These are phyloP conservation scores for Trichoderma koningiopsis DNA, from an alignment of 2,329 filamentous ascomycete species.

Conservation along the genomic window DNA sequence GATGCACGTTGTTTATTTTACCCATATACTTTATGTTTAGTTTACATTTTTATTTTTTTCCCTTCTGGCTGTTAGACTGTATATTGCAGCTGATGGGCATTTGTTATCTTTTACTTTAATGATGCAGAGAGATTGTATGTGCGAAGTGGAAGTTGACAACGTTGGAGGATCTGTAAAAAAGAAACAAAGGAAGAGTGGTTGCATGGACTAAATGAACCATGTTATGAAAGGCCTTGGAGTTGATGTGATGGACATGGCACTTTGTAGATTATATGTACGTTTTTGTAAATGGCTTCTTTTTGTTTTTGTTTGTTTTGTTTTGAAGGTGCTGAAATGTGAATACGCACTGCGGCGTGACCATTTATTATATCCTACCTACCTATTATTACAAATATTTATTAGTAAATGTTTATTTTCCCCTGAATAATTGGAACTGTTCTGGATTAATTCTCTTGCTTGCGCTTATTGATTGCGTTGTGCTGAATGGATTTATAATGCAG, in stretches of 20 bases:
- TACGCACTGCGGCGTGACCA: background rate
- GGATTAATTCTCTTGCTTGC: background rate
- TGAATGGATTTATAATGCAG: background rate
- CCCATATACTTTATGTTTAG: background rate
- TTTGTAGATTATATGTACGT: slow-evolving; percentile 20
- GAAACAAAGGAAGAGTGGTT: background rate
- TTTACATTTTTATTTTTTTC: background rate
- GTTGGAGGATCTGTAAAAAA: background rate
- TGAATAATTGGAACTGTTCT: background rate
- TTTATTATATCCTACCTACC: background rate
- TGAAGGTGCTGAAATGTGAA: slow-evolving; percentile 12
- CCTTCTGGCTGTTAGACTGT: background rate
- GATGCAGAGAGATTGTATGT: background rate
- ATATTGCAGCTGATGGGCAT: background rate
- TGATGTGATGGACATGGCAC: slow-evolving; percentile 18
- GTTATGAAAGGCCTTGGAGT: slow-evolving; percentile 20
- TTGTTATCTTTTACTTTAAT: background rate
- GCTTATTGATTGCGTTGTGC: background rate
- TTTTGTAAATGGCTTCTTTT: slow-evolving; percentile 3
- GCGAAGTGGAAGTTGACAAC: background rate
- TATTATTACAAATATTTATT: background rate
- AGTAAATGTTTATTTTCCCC: background rate
- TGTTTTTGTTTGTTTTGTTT: background rate
- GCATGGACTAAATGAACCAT: background rate
- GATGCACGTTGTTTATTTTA: slow-evolving; percentile 12